A percentile compares a stretch with the other conserved stretches of the same genome.
These are phyloP conservation scores for Potentilla sterilis DNA, from an alignment of 306 rosid species.

Conservation along the genomic window DNA sequence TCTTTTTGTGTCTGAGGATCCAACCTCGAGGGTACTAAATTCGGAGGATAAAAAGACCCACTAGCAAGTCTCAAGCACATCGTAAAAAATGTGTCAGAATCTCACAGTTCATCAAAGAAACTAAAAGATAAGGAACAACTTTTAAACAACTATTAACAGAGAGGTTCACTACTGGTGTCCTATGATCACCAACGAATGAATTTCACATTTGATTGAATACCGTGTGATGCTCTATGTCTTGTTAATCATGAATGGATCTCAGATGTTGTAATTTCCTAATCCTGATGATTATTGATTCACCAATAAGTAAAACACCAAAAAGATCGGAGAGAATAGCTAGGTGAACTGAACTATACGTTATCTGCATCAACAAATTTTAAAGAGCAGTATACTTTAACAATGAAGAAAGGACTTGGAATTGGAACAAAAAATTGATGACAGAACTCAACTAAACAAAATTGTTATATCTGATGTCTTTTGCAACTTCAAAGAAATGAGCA, in stretches of 20 bases:
- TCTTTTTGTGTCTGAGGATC: background rate
- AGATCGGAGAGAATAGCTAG: background rate
- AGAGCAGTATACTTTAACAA: conserved; percentile 2
- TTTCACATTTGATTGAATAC: background rate
- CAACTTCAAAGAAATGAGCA: conserved; percentile 96
- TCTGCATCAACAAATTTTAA: conserved; percentile 1
- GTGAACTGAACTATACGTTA: background rate
- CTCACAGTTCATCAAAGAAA: background rate
- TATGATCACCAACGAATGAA: no score
- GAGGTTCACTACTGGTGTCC: no score
- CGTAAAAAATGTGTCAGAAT: background rate
- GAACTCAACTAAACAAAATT: conserved; percentile 15
- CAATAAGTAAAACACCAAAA: background rate
- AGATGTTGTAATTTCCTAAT: background rate
- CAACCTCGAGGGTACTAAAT: background rate
- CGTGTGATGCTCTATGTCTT: background rate
- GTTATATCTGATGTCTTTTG: conserved; percentile 75
- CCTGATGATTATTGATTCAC: background rate
- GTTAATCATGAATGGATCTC: background rate
- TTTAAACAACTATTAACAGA: no score
- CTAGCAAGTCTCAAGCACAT: background rate
- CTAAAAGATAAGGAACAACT: no score
- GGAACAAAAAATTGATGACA: conserved; percentile 3
- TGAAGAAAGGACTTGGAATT: background rate
- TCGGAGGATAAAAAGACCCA: background rate